Percentiles rank a stretch among this genome's conserved stretches.
phyloP scores from a whole-genome alignment of 768 basidiomycete genomes.

The Panaeolus cyanescens region DNA sequence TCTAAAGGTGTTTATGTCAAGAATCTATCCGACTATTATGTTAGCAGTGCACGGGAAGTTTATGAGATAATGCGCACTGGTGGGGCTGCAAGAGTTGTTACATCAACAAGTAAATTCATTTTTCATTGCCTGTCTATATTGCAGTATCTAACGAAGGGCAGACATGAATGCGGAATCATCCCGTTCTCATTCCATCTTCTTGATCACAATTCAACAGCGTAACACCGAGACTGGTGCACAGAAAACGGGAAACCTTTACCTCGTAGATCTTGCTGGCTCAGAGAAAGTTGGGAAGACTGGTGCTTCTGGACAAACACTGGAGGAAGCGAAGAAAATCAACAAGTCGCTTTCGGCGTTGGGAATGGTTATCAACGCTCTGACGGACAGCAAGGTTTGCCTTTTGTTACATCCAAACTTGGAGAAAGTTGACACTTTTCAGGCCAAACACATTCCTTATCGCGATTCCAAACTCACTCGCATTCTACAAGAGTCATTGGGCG shows the following conservation, averaged over 20 bases:
- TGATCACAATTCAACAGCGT: conserved; percentile 95
- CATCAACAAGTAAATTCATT: conserved; percentile 80
- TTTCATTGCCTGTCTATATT: neutral
- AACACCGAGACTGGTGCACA: conserved; percentile 95
- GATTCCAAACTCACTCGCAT: conserved; percentile 99
- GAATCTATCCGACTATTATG: conserved; percentile 96
- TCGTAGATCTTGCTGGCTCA: conserved; percentile 97
- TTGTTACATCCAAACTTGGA: neutral
- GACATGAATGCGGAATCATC: conserved; percentile 99
- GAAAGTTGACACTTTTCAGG: conserved; percentile 44
- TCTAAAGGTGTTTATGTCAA: conserved; percentile 97
- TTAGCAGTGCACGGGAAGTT: conserved; percentile 92
- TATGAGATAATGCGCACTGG: conserved; percentile 99
- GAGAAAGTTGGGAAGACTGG: conserved; percentile 99
- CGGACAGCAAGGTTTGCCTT: conserved; percentile 80
- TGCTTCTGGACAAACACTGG: conserved; percentile 96
- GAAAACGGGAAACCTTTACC: conserved; percentile 95
- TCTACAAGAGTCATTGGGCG: conserved; percentile 96
- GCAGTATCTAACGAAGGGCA: conserved; percentile 29
- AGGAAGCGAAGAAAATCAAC: conserved; percentile 99
- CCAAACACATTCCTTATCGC: conserved; percentile 96
- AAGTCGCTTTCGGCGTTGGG: conserved; percentile 96
- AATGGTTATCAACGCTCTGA: conserved; percentile 99
- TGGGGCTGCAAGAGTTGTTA: conserved; percentile 86
- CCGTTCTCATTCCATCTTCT: conserved; percentile 97